Evolutionary conservation across 441 rosid species (phyloP).

Genomic region (Biscutella laevigata): DNA sequence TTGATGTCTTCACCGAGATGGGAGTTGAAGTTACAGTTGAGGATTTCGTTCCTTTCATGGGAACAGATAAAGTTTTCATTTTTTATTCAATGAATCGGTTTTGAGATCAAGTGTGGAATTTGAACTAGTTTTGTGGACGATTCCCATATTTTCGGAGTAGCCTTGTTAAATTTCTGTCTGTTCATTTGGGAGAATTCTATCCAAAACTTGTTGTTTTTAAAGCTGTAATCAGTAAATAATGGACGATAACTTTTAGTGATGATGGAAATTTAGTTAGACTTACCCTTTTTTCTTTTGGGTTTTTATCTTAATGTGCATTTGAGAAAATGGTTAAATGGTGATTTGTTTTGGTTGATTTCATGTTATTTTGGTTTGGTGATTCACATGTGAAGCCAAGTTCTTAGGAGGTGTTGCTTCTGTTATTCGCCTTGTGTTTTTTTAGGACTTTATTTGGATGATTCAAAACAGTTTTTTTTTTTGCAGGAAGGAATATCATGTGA

Average conservation of each 20-base stretch:
- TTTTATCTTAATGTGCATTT: not conserved
- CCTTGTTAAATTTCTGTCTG: too few relatives aligned
- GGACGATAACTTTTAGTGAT: too few relatives aligned
- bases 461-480: too few relatives aligned
- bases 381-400: conserved; percentile 79
- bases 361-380: not conserved
- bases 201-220: too few relatives aligned
- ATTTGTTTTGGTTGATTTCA: conserved; percentile 6
- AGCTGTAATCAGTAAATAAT: too few relatives aligned
- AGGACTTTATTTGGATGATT: too few relatives aligned
- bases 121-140: not conserved
- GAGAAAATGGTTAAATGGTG: not conserved
- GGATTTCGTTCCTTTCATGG: conserved; percentile 85
- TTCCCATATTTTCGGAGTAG: too few relatives aligned
- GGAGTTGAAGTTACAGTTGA: conserved; percentile 71
- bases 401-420: conserved; percentile 85
- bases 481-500: conserved; percentile 96
- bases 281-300: too few relatives aligned
- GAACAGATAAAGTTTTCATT: conserved; percentile 47
- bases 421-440: too few relatives aligned
- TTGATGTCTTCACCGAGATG: conserved; percentile 82
- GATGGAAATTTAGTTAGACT: too few relatives aligned
- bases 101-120: not conserved
- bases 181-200: too few relatives aligned
- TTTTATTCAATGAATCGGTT: not conserved